phyloP scores from a whole-genome alignment of 805 yeast genomes.

The Starmera caribaea region DNA sequence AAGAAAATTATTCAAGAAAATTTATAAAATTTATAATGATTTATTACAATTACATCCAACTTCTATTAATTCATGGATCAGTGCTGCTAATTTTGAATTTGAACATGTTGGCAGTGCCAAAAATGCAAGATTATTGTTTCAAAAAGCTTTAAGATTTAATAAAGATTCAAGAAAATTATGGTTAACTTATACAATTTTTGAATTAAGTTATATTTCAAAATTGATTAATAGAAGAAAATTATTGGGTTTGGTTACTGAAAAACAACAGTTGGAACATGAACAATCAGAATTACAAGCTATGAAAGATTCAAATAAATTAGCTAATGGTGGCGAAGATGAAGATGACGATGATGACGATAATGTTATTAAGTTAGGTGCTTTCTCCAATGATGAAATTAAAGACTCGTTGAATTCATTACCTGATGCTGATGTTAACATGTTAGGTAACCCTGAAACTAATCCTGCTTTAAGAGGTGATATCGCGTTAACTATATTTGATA shows the following conservation, averaged over 20 bases:
- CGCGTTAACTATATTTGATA: slow-evolving; percentile 60
- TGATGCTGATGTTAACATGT: slow-evolving; percentile 75
- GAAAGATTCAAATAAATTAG: slow-evolving; percentile 7
- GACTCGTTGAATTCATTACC: slow-evolving; percentile 67
- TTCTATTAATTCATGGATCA: slow-evolving; percentile 83
- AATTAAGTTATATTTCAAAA: slow-evolving; percentile 76
- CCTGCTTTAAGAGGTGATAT: slow-evolving; percentile 72
- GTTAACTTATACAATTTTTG: slow-evolving; percentile 82
- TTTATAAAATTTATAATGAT: slow-evolving; percentile 68
- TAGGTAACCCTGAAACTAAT: slow-evolving; percentile 79
- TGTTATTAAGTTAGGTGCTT: slow-evolving; percentile 34
- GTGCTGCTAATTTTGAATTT: slow-evolving; percentile 90
- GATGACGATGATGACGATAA: slow-evolving; percentile 24
- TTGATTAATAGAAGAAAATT: slow-evolving; percentile 76
- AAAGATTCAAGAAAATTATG: slow-evolving; percentile 64
- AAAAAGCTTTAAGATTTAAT: slow-evolving; percentile 78
- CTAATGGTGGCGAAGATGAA: slow-evolving; percentile 16
- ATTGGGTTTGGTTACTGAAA: slow-evolving; percentile 66
- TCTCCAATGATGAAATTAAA: slow-evolving; percentile 44
- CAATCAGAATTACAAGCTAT: slow-evolving; percentile 21
- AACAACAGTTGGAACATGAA: slow-evolving; percentile 48
- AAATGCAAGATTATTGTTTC: slow-evolving; percentile 81
- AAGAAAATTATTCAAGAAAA: slow-evolving; percentile 59
- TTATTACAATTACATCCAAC: slow-evolving; percentile 85
- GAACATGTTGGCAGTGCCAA: slow-evolving; percentile 82